These are phyloP conservation scores for Torulaspora microellipsoides DNA, from an alignment of 805 yeast genomes.

Conservation along the genomic window DNA sequence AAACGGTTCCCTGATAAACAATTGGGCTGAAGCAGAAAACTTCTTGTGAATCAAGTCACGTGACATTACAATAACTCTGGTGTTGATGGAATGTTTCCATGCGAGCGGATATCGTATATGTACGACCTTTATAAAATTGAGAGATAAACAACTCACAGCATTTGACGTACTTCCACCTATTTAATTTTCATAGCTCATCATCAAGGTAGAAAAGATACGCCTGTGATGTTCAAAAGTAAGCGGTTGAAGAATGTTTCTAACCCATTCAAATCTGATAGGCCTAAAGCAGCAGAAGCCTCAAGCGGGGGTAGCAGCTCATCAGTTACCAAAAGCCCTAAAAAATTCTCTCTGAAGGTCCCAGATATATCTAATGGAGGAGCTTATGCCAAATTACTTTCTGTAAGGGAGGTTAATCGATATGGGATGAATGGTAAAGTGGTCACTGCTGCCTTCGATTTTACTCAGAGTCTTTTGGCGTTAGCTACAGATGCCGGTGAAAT, in stretches of 20 bases:
- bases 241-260: constrained; percentile 33
- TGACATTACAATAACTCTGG: too few relatives aligned
- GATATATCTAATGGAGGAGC: constrained; percentile 4
- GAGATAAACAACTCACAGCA: too few relatives aligned
- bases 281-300: constrained; percentile 6
- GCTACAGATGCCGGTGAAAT: constrained; percentile 68
- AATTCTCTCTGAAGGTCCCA: constrained; percentile 9
- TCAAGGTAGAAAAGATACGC: neutral
- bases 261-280: constrained; percentile 28
- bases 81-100: too few relatives aligned
- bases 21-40: too few relatives aligned
- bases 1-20: too few relatives aligned
- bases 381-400: constrained; percentile 30
- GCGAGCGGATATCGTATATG: too few relatives aligned
- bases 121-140: too few relatives aligned
- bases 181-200: too few relatives aligned
- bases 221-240: constrained; percentile 34
- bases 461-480: constrained; percentile 79
- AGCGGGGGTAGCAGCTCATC: neutral
- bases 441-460: constrained; percentile 77
- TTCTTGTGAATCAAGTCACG: too few relatives aligned
- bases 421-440: constrained; percentile 64
- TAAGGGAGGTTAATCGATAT: constrained; percentile 38
- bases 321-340: constrained; percentile 2
- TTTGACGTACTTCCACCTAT: too few relatives aligned